Base-by-base conservation (phyloP, 202 grass and related monocot genomes). In the Digitaria exilis region DNA sequence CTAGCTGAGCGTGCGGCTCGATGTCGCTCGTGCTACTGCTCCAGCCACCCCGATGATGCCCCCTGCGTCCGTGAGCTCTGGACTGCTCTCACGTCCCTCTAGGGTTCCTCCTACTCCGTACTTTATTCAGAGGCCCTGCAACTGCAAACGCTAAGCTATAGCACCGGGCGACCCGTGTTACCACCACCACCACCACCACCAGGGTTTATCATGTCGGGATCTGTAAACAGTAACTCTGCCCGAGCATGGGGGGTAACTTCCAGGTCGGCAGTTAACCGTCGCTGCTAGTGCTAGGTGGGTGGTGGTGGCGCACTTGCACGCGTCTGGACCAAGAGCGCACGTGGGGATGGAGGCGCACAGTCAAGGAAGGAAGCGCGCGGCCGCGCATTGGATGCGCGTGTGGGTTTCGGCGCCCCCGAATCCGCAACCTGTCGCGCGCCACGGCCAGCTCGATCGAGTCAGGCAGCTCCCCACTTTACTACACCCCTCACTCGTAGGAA, bases 11-110 rank as follows among this genome's bases (percentile, higher is more conserved):
- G 77, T 80, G 77, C 32, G 77, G 77, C 77, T 80, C 77, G 77
- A 80, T 69, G 77, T 26, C 63, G 63, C 77, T 69, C 77, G 63
- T 56, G 77, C 77, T 80, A 28, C 48, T 56, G 77, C 77, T 80
- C 48, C 48, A 50, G 44, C 69, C 37, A 24, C 60, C 60, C 50
- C 55, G 55, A 77, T 45, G n/a, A n/a, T n/a, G n/a, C 19, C 55
- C 2, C 37, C 37, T 61, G 24, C 37, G 6, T 19, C 74, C 74
- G 39, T 62, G 46, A 29, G 26, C 57, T 15, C 35, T 37, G 35
- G 35, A 6, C 50, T 34, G 21, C 29, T 75, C 4, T 10, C 77
- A 67, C 62, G 31, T 67, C 62, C 52, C 21, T 10, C 29, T 5
- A 9, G 18, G 14, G 42, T 16, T 32, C 34, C 24, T 32, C 34